phyloP scores from a whole-genome alignment of 345 rosid genomes.

The Boechera divaricarpa region DNA sequence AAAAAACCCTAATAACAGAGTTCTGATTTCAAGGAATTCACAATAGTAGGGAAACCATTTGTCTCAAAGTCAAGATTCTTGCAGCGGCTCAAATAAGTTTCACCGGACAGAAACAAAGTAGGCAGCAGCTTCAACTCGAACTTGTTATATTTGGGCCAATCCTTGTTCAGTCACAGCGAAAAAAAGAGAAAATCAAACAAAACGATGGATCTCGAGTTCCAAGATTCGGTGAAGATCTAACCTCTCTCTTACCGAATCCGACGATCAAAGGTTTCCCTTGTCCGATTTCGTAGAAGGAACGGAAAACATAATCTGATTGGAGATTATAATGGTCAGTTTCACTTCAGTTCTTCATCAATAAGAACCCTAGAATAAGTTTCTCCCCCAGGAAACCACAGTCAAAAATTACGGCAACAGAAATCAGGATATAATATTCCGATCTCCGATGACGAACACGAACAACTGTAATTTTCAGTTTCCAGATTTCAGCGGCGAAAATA shows the following conservation, averaged over 20 bases:
- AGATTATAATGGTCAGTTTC: not conserved
- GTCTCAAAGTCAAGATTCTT: not conserved
- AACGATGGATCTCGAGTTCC: slow-evolving; percentile 41
- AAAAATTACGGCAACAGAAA: not conserved
- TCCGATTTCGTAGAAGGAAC: slow-evolving; percentile 23
- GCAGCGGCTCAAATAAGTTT: not conserved
- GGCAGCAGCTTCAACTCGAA: slow-evolving; percentile 10
- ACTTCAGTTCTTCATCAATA: slow-evolving; percentile 34
- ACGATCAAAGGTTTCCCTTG: slow-evolving; percentile 12
- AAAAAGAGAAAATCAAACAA: slow-evolving; percentile 1
- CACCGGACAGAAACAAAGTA: slow-evolving; percentile 1
- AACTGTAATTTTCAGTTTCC: slow-evolving; percentile 17
- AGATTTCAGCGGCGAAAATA: slow-evolving; percentile 24
- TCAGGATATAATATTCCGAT: slow-evolving; percentile 15
- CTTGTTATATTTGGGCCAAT: not conserved
- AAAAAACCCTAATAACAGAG: not conserved
- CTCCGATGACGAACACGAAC: slow-evolving; percentile 17
- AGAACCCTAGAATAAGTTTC: slow-evolving; percentile 36
- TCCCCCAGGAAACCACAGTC: not conserved
- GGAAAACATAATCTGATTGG: slow-evolving; percentile 8
- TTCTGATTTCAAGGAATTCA: slow-evolving; percentile 18
- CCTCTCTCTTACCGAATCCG: slow-evolving; percentile 33
- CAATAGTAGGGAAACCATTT: slow-evolving; percentile 1
- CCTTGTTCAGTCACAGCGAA: slow-evolving; percentile 30
- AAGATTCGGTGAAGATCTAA: slow-evolving; percentile 43